Conservation (phyloP, 371 early-diverging fungal species). For the Mucor lusitanicus region DNA sequence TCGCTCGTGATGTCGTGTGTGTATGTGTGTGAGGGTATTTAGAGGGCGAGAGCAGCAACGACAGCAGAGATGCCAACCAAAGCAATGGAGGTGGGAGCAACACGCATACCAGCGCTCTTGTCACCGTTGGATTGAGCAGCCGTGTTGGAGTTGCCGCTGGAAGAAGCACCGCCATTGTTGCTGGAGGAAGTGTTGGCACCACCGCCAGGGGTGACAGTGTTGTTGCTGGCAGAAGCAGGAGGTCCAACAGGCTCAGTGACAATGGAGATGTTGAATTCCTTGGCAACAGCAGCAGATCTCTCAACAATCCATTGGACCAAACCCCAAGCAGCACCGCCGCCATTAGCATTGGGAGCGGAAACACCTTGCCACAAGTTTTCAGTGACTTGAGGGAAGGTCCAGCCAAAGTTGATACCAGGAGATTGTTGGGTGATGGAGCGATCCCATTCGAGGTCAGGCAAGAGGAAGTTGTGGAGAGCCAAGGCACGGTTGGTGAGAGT, state of each 20-base stretch:
- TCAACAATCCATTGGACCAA: constrained; percentile 43
- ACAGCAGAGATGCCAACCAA: constrained; percentile 18
- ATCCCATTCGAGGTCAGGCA: constrained; percentile 57
- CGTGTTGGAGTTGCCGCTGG: constrained; percentile 1
- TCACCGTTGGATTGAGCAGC: constrained; percentile 11
- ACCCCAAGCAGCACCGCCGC: constrained; percentile 55
- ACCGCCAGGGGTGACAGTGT: background rate
- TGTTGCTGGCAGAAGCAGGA: constrained; percentile 21
- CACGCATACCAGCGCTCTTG: constrained; percentile 10
- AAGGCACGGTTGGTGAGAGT: constrained; percentile 52
- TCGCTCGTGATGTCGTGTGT: background rate
- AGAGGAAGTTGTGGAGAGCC: constrained; percentile 52
- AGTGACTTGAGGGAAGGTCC: constrained; percentile 44
- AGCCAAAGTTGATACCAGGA: constrained; percentile 57
- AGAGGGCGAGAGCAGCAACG: constrained; percentile 4
- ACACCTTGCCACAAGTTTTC: constrained; percentile 48
- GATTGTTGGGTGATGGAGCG: constrained; percentile 53
- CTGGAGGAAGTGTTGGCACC: background rate
- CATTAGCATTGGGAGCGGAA: constrained; percentile 29
- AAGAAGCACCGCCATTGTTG: background rate
- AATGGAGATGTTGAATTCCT: constrained; percentile 47
- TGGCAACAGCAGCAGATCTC: constrained; percentile 25
- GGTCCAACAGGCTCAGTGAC: constrained; percentile 42
- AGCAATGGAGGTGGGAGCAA: constrained; percentile 12
- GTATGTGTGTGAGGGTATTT: background rate